Percentiles rank a stretch among this genome's conserved stretches.
These are phyloP conservation scores for Pulicaria dysenterica DNA, from an alignment of 129 eudicot genomes.

Conservation along the genomic window DNA sequence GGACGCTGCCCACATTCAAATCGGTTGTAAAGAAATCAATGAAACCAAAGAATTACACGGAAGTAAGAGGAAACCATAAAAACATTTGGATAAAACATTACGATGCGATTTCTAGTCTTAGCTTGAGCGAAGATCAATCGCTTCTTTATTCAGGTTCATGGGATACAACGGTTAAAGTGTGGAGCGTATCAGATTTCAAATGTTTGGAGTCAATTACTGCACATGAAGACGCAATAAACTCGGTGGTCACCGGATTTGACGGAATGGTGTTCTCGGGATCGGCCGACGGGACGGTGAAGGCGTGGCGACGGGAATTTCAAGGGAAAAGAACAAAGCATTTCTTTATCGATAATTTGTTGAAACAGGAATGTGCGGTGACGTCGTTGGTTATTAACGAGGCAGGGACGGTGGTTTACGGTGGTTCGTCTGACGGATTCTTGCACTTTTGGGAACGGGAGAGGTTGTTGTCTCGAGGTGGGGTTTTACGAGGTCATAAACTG, in stretches of 20 bases:
- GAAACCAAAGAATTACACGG: conserved; percentile 65
- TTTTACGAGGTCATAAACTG: conserved; percentile 64
- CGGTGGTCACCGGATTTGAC: conserved; percentile 73
- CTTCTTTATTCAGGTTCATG: conserved; percentile 77
- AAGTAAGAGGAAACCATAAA: conserved; percentile 47
- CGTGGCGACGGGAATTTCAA: conserved; percentile 70
- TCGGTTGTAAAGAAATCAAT: conserved; percentile 57
- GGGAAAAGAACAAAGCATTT: conserved; percentile 80
- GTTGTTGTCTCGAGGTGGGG: conserved; percentile 47
- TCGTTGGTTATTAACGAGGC: conserved; percentile 52
- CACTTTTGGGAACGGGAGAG: conserved; percentile 64
- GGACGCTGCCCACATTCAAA: conserved; percentile 62
- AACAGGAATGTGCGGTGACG: conserved; percentile 80
- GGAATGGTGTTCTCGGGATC: conserved; percentile 83
- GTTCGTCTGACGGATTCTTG: conserved; percentile 73
- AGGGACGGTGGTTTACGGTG: conserved; percentile 50
- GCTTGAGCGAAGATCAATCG: conserved; percentile 64
- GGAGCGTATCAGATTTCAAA: conserved; percentile 67
- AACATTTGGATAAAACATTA: conserved; percentile 67
- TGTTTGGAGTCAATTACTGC: conserved; percentile 70
- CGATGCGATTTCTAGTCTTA: conserved; percentile 68
- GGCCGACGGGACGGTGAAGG: conserved; percentile 79
- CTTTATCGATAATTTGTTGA: conserved; percentile 60
- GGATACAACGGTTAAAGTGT: conserved; percentile 78
- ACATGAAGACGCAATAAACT: conserved; percentile 79